Conservation (phyloP, 345 rosid genomes). For the Melastoma malabathricum region DNA sequence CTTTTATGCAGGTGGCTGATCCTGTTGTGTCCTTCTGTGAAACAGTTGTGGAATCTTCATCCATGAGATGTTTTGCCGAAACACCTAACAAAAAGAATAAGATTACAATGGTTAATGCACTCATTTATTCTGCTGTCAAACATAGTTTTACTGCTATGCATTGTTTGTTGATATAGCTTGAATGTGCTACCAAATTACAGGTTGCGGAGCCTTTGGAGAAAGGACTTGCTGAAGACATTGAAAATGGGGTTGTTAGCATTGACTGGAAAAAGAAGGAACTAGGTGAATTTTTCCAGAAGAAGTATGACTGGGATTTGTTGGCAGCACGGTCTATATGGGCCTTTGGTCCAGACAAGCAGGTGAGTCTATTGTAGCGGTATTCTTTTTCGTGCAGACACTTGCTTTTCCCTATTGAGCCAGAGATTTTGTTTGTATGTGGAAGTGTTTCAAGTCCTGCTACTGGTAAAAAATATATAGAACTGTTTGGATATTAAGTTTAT, state of each 20-base stretch:
- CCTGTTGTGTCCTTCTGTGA: conserved; percentile 98
- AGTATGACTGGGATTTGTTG: conserved; percentile 94
- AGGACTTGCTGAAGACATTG: conserved; percentile 95
- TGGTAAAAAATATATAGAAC: not conserved
- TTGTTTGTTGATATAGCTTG: too few species aligned
- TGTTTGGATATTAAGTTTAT: not conserved
- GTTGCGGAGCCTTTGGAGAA: conserved; percentile 95
- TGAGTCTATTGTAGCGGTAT: conserved; percentile 4
- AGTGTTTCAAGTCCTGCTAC: too few species aligned
- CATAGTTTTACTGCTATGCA: conserved; percentile 3
- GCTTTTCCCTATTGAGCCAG: too few species aligned
- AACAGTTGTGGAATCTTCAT: conserved; percentile 95
- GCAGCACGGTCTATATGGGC: conserved; percentile 99
- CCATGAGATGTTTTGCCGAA: conserved; percentile 98
- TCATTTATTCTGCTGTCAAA: conserved; percentile 6
- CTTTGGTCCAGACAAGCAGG: conserved; percentile 99
- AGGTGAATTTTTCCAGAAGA: conserved; percentile 88
- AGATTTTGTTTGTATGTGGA: too few species aligned
- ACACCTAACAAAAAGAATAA: conserved; percentile 96
- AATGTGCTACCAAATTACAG: conserved; percentile 17
- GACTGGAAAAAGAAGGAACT: conserved; percentile 81
- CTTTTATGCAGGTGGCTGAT: conserved; percentile 66
- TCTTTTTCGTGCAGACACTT: too few species aligned
- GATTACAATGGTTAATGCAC: conserved; percentile 65
- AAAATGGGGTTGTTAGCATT: conserved; percentile 71